Percentiles rank a stretch among this genome's conserved stretches.
Evolutionary conservation across 352 stramenopile species (phyloP).

Genomic region (Phytophthora rubi): DNA sequence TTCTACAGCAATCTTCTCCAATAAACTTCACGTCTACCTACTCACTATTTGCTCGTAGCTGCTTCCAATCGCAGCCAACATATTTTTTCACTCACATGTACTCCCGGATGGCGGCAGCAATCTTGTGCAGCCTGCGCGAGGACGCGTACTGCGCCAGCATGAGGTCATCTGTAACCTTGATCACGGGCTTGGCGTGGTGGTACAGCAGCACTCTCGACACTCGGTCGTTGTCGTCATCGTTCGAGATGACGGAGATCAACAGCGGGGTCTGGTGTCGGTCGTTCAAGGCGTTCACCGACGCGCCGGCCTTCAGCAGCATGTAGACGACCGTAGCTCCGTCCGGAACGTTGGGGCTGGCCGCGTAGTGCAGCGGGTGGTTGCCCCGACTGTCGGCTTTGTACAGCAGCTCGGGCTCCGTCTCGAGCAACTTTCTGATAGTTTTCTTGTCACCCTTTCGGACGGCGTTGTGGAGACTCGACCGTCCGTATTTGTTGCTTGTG

Average conservation of each 20-base stretch:
- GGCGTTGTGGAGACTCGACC: constrained; percentile 54
- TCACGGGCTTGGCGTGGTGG: constrained; percentile 50
- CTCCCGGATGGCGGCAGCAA: constrained; percentile 52
- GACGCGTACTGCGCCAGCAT: constrained; percentile 55
- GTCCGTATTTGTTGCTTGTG: constrained; percentile 47
- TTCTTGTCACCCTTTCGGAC: constrained; percentile 58
- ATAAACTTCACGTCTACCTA: constrained; percentile 9
- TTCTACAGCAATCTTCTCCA: neutral
- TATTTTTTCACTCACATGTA: constrained; percentile 44
- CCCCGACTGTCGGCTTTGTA: constrained; percentile 48
- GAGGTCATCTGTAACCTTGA: constrained; percentile 56
- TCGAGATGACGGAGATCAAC: constrained; percentile 63
- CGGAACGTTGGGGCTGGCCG: constrained; percentile 43
- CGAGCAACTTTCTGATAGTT: constrained; percentile 38
- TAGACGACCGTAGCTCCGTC: constrained; percentile 48
- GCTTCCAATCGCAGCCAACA: constrained; percentile 15
- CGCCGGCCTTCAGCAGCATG: constrained; percentile 54
- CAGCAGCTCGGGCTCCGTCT: constrained; percentile 48
- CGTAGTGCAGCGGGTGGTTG: constrained; percentile 72
- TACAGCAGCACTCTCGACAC: constrained; percentile 56
- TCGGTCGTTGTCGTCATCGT: constrained; percentile 54
- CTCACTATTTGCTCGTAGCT: constrained; percentile 2
- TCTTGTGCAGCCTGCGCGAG: constrained; percentile 49
- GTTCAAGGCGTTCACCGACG: constrained; percentile 59
- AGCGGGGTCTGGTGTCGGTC: constrained; percentile 59